These are phyloP conservation scores for Dactylorhiza incarnata DNA, from an alignment of 106 monocot genomes.

Conservation along the genomic window DNA sequence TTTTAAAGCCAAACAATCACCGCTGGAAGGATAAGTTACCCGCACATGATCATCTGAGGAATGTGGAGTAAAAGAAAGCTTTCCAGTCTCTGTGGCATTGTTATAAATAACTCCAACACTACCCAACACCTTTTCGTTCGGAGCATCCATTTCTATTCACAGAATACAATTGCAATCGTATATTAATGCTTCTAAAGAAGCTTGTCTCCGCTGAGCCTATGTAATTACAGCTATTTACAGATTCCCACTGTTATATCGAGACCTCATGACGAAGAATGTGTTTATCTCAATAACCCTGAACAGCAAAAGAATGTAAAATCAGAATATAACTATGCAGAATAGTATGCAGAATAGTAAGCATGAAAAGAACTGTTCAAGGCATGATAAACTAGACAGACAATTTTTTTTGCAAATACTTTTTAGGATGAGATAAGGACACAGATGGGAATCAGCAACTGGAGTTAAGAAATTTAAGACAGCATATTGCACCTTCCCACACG, in stretches of 20 bases:
- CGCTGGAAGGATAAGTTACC: not conserved
- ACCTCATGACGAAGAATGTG: not conserved
- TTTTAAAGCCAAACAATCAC: slow-evolving; percentile 3
- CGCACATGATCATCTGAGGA: slow-evolving; percentile 4
- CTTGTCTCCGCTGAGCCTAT: slow-evolving; percentile 28
- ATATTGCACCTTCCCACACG: not conserved
- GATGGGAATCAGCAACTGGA: too few species aligned
- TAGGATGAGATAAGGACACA: too few species aligned
- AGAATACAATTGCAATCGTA: slow-evolving; percentile 17
- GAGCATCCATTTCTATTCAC: slow-evolving; percentile 42
- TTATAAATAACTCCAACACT: slow-evolving; percentile 9
- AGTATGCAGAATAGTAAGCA: not conserved
- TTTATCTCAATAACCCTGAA: slow-evolving; percentile 2
- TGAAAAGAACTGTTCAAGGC: too few species aligned
- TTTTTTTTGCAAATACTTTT: too few species aligned
- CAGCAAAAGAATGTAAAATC: not conserved
- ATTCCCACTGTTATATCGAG: not conserved
- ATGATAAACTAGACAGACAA: too few species aligned
- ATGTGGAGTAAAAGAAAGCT: slow-evolving; percentile 7
- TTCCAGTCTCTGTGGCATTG: slow-evolving; percentile 28
- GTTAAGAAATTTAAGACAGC: not conserved
- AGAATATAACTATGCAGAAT: not conserved
- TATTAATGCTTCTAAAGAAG: slow-evolving; percentile 32
- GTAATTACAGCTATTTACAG: slow-evolving; percentile 16
- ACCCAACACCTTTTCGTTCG: slow-evolving; percentile 58